Base-by-base conservation (phyloP, 2,329 filamentous ascomycete genomes). In the Teratosphaeria epicoccoides region DNA sequence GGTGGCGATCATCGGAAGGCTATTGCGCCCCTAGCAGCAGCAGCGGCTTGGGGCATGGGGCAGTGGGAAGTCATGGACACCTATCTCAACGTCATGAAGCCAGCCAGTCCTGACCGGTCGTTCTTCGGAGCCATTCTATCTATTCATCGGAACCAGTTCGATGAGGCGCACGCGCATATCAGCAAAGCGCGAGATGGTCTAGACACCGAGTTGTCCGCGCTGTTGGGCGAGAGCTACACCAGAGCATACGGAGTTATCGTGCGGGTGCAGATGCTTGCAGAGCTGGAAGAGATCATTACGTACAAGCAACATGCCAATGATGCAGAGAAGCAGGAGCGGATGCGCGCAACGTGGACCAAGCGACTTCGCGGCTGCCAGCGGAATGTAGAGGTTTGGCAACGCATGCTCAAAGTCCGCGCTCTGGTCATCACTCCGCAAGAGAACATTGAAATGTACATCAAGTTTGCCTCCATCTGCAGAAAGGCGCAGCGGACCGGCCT, bases 381-480 rank as follows among this genome's bases (percentile, higher is more conserved):
- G 52, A 96, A 97, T 61, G 90, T 96, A 20, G 93, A 99, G 64
- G 88, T 97, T 2, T 99, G 93, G 93, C 90, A 96, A 67, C 83
- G 93, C 54, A 97, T 97, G 88, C 82, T 99, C 51, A 93, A 95
- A 66, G 83, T 98, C 26, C 83, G 93, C 54, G 87, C 89, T 20
- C 77, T 99, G 49, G 93, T 99, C 53, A 91, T 97, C 55, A 84
- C 84, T 0, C 91, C 94, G 0, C 82, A 82, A 28, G 90, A 99
- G 67, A 96, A 96, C 63, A 88, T 95, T 76, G 87, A 95, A 63
- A 98, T 98, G 89, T 96, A 90, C 83, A 97, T 98, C 75, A 99
- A 98, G 68, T 98, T 96, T 67, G 88, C 93, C 63, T 98, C 97
- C 63, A 81, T 98, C 5, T 99, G 94, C 70, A 87, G 94, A 63